Percentiles rank a stretch among this genome's conserved stretches.
These are phyloP conservation scores for Candida chilensis DNA, from an alignment of 805 yeast species.

Conservation along the genomic window DNA sequence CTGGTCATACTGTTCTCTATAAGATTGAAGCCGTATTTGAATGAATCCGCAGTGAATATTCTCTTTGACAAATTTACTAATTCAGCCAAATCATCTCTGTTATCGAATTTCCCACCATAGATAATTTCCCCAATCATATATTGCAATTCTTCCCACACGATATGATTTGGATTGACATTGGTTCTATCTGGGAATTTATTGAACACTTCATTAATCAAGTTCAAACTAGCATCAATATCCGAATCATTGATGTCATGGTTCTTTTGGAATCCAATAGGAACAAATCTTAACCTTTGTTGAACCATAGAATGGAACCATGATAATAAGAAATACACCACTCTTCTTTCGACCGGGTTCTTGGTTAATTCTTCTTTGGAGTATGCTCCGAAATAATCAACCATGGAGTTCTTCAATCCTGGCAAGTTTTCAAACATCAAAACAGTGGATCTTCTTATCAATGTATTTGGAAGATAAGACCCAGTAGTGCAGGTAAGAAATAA, in stretches of 20 bases:
- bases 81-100: conserved; percentile 24
- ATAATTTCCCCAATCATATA: conserved; percentile 42
- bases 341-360: conserved; percentile 29
- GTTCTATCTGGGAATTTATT: conserved; percentile 10
- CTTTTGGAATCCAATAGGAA: conserved; percentile 54
- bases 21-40: conserved; percentile 31
- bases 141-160: conserved; percentile 48
- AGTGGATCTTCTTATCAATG: conserved; percentile 44
- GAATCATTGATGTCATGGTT: conserved; percentile 63
- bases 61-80: conserved; percentile 21
- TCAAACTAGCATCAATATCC: conserved; percentile 49
- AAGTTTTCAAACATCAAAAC: conserved; percentile 54
- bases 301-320: conserved; percentile 67
- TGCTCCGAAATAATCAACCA: conserved; percentile 26
- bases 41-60: conserved; percentile 29
- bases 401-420: conserved; percentile 44
- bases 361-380: conserved; percentile 7
- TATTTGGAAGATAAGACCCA: conserved; percentile 38
- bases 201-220: conserved; percentile 34
- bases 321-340: conserved; percentile 41
- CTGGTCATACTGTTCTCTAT: conserved; percentile 15
- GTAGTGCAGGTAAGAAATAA: conserved; percentile 60
- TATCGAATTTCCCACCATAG: conserved; percentile 60
- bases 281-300: conserved; percentile 46
- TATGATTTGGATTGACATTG: conserved; percentile 32